Evolutionary conservation across 148 eudicot species (phyloP), one percentile per base, ranked within the genome.

Genomic region (Silene conica): DNA sequence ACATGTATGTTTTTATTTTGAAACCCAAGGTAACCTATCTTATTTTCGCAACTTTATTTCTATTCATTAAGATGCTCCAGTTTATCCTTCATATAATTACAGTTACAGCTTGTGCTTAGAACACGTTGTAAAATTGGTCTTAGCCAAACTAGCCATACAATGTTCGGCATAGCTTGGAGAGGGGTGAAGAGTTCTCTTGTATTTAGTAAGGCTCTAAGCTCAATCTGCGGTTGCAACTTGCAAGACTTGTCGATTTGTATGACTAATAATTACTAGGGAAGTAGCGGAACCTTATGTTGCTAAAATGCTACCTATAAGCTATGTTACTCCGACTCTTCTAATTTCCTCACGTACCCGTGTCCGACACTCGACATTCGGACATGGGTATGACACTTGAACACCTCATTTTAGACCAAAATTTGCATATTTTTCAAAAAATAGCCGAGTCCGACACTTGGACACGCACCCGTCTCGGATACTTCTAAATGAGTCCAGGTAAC

Each of bases 1-100:
- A 95, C 75, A 79, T 72, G 63, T 80, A 69, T 73, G 89, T 95
- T 76, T 95, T 89, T 80, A 46, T 59, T 79, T 81, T 95, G 72
- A 82, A 79, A 63, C 98, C 97, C 67, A 88, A 85, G 93, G 98
- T 95, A 82, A 70, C 75, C 73, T 16, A 50, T 71, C 60, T 4
- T 62, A 28, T 64, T 14, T 69, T 11, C 3, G 23, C 22, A 26
- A 7, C 20, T 8, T 62, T 22, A 48, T 21, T 48, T 31, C 34
- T 6, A 38, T 8, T 38, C 9, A 38, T 78, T 16, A 12, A 67
- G 62, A 73, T 55, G 46, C 10, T 67, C 34, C 34, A 14, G 12
- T 74, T 14, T 4, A 63, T 43, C 61, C 50, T 21, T 34, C 45
- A 34, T 52, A 19, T 14, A 52, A n/a, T 56, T 14, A 50, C 13